phyloP scores from a whole-genome alignment of 2,329 filamentous ascomycete species.

The Pseudocercospora macadamiae region DNA sequence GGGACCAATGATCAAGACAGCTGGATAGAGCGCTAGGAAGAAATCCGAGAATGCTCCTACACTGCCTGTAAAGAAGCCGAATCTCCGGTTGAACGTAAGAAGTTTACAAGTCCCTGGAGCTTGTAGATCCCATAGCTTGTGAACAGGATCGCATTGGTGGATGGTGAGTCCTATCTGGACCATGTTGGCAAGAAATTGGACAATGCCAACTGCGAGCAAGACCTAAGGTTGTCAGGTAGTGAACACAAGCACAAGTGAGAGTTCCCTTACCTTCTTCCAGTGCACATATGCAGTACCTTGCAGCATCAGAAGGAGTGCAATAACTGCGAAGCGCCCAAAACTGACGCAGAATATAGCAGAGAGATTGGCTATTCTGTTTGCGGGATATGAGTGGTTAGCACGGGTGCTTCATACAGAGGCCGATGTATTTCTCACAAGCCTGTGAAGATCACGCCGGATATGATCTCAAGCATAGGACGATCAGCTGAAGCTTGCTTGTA shows the following conservation, averaged over 20 bases:
- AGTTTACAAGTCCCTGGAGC: constrained; percentile 7
- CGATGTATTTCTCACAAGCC: neutral
- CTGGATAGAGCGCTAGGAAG: constrained; percentile 22
- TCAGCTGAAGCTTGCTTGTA: neutral
- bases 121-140: constrained; percentile 15
- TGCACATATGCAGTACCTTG: constrained; percentile 17
- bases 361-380: constrained; percentile 8
- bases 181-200: constrained; percentile 9
- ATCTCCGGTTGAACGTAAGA: neutral
- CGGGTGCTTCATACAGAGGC: too few relatives aligned
- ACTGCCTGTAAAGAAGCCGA: constrained; percentile 14
- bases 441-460: constrained; percentile 7
- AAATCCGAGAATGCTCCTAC: constrained; percentile 22
- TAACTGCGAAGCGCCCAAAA: constrained; percentile 16
- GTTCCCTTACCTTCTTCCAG: neutral
- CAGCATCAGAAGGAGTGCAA: constrained; percentile 12
- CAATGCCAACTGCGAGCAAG: constrained; percentile 12
- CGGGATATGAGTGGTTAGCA: too few relatives aligned
- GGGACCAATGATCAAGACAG: constrained; percentile 22
- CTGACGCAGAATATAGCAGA: constrained; percentile 8
- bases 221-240: too few relatives aligned
- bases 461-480: neutral
- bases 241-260: too few relatives aligned
- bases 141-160: constrained; percentile 14
- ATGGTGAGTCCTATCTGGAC: constrained; percentile 13